Evolutionary conservation across 169 alveolate genomes (phyloP), one percentile per base, ranked within the genome.

Genomic region (Plasmodium vinckei): DNA sequence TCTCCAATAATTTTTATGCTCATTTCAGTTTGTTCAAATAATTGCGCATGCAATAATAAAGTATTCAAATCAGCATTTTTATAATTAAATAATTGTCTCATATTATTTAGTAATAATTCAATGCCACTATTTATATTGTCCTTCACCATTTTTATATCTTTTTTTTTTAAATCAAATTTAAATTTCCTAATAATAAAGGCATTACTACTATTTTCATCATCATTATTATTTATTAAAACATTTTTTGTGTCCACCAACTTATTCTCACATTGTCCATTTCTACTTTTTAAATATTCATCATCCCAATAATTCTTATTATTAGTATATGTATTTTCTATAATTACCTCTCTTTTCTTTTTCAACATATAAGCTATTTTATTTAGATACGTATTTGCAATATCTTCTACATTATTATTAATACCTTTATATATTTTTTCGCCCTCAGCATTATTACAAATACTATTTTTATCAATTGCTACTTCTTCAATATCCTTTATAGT

Each of bases 1-100:
- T 82, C 90, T 39, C 17, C 57, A 51, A 82, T 82, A 27, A 82
- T 54, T 44, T 82, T 72, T 82, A 82, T 65, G 61, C 82, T 82
- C 47, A 17, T 82, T 54, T 67, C 71, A 25, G 90, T 71, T 51
- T 82, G 71, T 67, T 82, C 84, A 67, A 82, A 82, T 49, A 82
- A 44, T 42, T 82, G 64, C 42, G 90, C 77, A 61, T 82, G 90
- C 3, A 53, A 39, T 67, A 65, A 61, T 23, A 82, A 25, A 54
- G 17, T 27, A 46, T 49, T 54, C 63, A 82, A 23, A 13, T 67
- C 56, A 17, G 44, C 49, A 59, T 51, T 67, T 51, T 67, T 82
- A 65, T 53, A 82, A 65, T 54, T 65, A 19, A 42, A 53, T 49
- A 82, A 42, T 53, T 82, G 84, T 27, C 82, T 82, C 23, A 82